phyloP scores from a whole-genome alignment of 345 rosid genomes.

The Sisymbrium altissimum region DNA sequence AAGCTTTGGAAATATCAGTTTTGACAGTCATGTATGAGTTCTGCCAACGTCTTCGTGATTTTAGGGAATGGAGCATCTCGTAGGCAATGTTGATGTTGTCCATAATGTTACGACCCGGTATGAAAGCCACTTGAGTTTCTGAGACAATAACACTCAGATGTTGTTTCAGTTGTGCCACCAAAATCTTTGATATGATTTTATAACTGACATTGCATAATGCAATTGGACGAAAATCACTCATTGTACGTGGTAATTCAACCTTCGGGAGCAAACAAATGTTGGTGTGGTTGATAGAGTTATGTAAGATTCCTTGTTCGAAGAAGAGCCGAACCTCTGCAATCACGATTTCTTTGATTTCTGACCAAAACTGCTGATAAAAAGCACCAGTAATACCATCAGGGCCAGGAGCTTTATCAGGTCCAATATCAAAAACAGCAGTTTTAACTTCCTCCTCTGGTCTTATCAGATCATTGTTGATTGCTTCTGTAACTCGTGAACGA shows the following conservation, averaged over 20 bases:
- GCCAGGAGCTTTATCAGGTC: too few species aligned
- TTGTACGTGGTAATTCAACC: fast-evolving
- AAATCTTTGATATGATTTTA: not conserved
- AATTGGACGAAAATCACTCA: not conserved
- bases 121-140: not conserved
- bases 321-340: too few species aligned
- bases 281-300: not conserved
- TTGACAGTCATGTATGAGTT: not conserved
- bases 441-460: too few species aligned
- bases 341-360: too few species aligned
- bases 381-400: too few species aligned
- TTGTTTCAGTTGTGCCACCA: not conserved
- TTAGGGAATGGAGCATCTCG: not conserved
- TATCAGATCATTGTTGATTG: too few species aligned
- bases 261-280: not conserved
- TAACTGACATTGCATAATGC: not conserved
- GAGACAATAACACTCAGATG: not conserved
- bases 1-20: not conserved
- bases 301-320: too few species aligned
- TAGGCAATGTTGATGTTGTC: not conserved
- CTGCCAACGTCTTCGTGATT: not conserved
- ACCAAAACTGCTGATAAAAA: too few species aligned
- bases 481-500: too few species aligned
- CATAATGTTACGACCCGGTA: not conserved
- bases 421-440: too few species aligned